Evolutionary conservation across 176 grass and related monocot species (phyloP), one percentile per base, ranked within the genome.

Genomic region (Musa beccarii): DNA sequence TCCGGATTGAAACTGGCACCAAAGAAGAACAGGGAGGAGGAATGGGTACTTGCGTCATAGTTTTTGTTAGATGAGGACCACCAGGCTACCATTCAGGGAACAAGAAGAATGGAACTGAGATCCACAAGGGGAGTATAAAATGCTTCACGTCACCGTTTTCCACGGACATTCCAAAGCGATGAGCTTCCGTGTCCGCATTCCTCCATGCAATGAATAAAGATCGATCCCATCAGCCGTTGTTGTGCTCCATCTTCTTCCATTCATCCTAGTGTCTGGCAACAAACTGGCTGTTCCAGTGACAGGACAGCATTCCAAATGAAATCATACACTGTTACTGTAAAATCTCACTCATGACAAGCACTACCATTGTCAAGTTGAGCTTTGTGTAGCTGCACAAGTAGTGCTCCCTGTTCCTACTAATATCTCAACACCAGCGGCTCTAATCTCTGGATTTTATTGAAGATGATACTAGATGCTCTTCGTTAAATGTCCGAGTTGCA

Each of bases 41-140:
- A 43, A 43, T 43, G 34, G 34, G 34, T 43, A 43, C 0, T 43
- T 6, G 34, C 4, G 34, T 4, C 34, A 43, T 43, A 43, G 34
- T 43, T 43, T 43, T 4, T 43, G 34, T 43, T 3, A 43, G 34
- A 43, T 55, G 76, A 84, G 84, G 71, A 71, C 80, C 86, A 85
- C 56, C 66, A 11, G 56, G 10, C 53, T 65, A 79, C 79, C 83
- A 94, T 82, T 87, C 70, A 12, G 84, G 86, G 74, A 80, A 67
- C 90, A 91, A 52, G 82, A 80, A 87, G 63, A 80, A 79, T 69
- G 72, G 75, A 81, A 87, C 79, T 43, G 84, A 84, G 81, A 68
- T 82, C 74, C 78, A 79, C 61, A 52, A 70, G 20, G 22, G 54
- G 66, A 62, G 29, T 52, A 77, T 79, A 68, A 61, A 78, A 68